phyloP scores from a whole-genome alignment of 768 basidiomycete species.

The Tricholoma flavovirens region DNA sequence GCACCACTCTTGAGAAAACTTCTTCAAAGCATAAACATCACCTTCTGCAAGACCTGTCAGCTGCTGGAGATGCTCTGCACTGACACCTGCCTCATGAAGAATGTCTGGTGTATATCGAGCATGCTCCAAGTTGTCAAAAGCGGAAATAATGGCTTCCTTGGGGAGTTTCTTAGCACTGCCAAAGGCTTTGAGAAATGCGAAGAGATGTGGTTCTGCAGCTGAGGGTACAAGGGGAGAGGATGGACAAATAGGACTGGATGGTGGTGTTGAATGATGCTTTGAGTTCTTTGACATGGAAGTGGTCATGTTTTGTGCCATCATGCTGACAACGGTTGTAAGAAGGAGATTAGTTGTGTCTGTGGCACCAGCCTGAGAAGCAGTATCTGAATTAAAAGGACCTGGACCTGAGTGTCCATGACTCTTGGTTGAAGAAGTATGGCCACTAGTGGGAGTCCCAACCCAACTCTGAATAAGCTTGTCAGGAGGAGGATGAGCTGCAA shows the following conservation, averaged over 20 bases:
- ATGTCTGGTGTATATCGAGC: not conserved
- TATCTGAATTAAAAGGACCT: not conserved
- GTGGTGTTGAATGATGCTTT: not conserved
- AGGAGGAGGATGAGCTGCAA: not conserved
- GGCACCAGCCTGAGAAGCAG: not conserved
- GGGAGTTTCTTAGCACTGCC: not conserved
- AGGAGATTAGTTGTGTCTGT: not conserved
- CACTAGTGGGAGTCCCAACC: not conserved
- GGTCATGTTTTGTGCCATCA: not conserved
- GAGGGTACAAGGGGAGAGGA: not conserved
- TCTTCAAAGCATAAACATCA: too few relatives aligned
- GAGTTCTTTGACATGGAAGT: not conserved
- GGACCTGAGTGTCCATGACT: not conserved
- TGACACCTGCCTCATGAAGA: not conserved
- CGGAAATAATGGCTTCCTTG: not conserved
- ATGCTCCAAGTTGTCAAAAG: not conserved
- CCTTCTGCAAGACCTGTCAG: not conserved
- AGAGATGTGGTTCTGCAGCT: not conserved
- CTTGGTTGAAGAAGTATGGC: not conserved
- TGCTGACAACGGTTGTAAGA: not conserved
- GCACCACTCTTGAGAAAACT: too few relatives aligned
- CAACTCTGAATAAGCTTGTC: not conserved
- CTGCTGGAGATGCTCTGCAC: not conserved
- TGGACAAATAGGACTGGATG: not conserved
- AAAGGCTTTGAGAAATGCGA: not conserved